Conservation (phyloP, 805 yeast genomes). For the Kockiozyma suomiensis region DNA sequence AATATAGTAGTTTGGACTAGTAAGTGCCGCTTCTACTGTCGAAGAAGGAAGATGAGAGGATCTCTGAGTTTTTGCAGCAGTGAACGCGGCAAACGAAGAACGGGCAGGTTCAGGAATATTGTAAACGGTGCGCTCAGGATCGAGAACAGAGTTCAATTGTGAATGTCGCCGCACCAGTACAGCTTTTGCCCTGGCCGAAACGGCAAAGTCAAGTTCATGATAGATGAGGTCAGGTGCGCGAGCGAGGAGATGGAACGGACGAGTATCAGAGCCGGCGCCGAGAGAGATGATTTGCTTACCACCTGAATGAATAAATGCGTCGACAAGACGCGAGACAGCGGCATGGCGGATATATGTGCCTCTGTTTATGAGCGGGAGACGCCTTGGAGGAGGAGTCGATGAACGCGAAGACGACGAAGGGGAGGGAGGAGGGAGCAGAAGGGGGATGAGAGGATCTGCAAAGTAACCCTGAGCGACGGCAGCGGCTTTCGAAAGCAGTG, state of each 20-base stretch:
- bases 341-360: constrained; percentile 52
- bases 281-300: constrained; percentile 58
- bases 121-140: not conserved
- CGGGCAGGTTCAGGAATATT: not conserved
- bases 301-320: constrained; percentile 4
- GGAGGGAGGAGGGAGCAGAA: constrained; percentile 29
- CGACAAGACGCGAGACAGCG: constrained; percentile 18
- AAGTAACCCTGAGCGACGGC: constrained; percentile 52
- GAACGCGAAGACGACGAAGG: constrained; percentile 25
- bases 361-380: constrained; percentile 62
- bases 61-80: too few relatives aligned
- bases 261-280: constrained; percentile 83
- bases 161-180: constrained; percentile 45
- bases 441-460: constrained; percentile 45
- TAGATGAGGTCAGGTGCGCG: constrained; percentile 44
- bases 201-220: constrained; percentile 67
- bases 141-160: constrained; percentile 1
- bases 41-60: too few relatives aligned
- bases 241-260: constrained; percentile 50
- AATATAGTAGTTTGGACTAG: constrained; percentile 52
- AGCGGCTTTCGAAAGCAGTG: constrained; percentile 55
- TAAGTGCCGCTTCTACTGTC: constrained; percentile 24
- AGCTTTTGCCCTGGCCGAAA: constrained; percentile 55
- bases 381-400: constrained; percentile 41
- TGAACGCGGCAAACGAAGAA: not conserved